phyloP scores from a whole-genome alignment of 352 stramenopile species.

The Phytopythium sindhum region DNA sequence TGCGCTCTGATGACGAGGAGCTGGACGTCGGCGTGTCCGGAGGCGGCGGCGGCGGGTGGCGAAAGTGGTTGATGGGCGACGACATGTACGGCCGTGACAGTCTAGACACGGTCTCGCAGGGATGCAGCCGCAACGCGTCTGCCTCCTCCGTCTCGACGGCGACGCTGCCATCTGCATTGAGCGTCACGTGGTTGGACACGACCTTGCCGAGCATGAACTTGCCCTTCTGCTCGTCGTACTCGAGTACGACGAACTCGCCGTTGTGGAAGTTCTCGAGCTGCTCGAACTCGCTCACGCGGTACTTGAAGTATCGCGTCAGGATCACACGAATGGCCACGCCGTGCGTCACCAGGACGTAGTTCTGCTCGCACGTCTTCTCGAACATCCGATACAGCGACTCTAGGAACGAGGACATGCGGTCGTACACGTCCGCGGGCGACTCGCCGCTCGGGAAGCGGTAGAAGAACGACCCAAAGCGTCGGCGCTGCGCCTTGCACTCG shows the following conservation, averaged over 20 bases:
- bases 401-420: slow-evolving; percentile 86
- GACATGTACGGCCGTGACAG: slow-evolving; percentile 52
- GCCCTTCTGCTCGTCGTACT: slow-evolving; percentile 56
- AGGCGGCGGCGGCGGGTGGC: slow-evolving; percentile 37
- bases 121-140: slow-evolving; percentile 42
- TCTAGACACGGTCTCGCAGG: slow-evolving; percentile 36
- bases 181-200: slow-evolving; percentile 54
- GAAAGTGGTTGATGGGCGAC: slow-evolving; percentile 66
- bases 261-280: slow-evolving; percentile 84
- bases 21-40: slow-evolving; percentile 28
- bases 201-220: slow-evolving; percentile 67
- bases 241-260: slow-evolving; percentile 78
- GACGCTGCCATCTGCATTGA: slow-evolving; percentile 40
- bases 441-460: slow-evolving; percentile 88
- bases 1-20: slow-evolving; percentile 26
- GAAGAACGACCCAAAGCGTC: slow-evolving; percentile 85
- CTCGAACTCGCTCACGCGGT: slow-evolving; percentile 83
- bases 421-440: slow-evolving; percentile 85
- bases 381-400: slow-evolving; percentile 87
- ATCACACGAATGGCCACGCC: slow-evolving; percentile 87
- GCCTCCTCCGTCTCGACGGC: slow-evolving; percentile 46
- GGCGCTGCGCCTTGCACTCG: slow-evolving; percentile 73
- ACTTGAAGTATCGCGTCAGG: slow-evolving; percentile 88
- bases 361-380: slow-evolving; percentile 67
- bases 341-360: slow-evolving; percentile 86